Evolutionary conservation across 1,139 yeast genomes (phyloP).

Genomic region (Blastobotrys buckinghamii): DNA sequence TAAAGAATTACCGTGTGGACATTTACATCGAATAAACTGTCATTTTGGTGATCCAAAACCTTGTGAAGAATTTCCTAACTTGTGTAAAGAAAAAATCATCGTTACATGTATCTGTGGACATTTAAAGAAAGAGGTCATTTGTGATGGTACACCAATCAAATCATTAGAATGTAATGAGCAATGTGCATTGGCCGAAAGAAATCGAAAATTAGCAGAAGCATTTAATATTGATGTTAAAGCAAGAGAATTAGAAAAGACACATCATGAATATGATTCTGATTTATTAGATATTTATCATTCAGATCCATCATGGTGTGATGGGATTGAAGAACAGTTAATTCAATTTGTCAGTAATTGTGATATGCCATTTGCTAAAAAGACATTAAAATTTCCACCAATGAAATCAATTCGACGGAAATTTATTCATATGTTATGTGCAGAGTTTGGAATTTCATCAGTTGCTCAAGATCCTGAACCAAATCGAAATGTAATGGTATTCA

Average conservation of each 20-base stretch:
- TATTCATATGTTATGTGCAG: slow-evolving; percentile 59
- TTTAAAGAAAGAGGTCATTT: slow-evolving; percentile 29
- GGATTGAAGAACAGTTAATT: slow-evolving; percentile 50
- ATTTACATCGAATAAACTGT: slow-evolving; percentile 51
- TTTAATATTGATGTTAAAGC: slow-evolving; percentile 37
- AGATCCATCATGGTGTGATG: slow-evolving; percentile 30
- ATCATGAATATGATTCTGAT: slow-evolving; percentile 23
- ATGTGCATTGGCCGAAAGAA: slow-evolving; percentile 60
- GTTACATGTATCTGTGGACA: slow-evolving; percentile 63
- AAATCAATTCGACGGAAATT: slow-evolving; percentile 60
- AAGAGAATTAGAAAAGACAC: slow-evolving; percentile 16
- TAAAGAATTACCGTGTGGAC: slow-evolving; percentile 63
- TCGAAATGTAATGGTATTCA: slow-evolving; percentile 55
- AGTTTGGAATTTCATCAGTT: slow-evolving; percentile 56
- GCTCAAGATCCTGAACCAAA: slow-evolving; percentile 80
- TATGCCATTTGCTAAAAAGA: slow-evolving; percentile 29
- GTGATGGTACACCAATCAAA: slow-evolving; percentile 13
- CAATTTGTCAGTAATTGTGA: slow-evolving; percentile 41
- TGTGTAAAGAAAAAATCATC: slow-evolving; percentile 40
- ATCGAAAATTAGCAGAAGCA: slow-evolving; percentile 57
- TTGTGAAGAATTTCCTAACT: slow-evolving; percentile 34
- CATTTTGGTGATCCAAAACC: slow-evolving; percentile 35
- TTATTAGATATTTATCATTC: slow-evolving; percentile 27
- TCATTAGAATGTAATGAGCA: slow-evolving; percentile 57
- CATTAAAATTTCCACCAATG: slow-evolving; percentile 71